Base-by-base conservation (phyloP, 352 stramenopile species). In the Phytophthora palmivora region DNA sequence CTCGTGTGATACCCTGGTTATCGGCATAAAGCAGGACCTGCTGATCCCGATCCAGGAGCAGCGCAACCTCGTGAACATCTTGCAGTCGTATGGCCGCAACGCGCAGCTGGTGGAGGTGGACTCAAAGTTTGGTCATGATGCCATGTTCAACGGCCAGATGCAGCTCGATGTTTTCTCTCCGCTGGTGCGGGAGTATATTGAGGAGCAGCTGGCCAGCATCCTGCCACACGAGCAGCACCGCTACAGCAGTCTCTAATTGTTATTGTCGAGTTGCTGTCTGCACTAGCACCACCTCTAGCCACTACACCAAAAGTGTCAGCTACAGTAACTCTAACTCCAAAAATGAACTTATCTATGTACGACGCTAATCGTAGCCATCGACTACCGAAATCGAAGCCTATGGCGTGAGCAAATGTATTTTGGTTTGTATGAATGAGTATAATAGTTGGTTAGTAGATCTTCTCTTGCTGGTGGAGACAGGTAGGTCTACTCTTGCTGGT, bases 101-200 rank as follows among this genome's bases (percentile, higher is more conserved):
- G 79, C 77, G 42, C 64, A 78, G 44, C 73, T 96, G 3, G 74
- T 92, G 10, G 76, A 92, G 30, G 73, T 97, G 34, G 75, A 94
- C 68, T 95, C 82, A 10, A 94, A 91, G 56, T 96, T 90, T 38
- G 89, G 89, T 26, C 89, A 97, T 63, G 89, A 96, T 58, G 63
- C 89, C 43, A 95, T 97, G 84, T 94, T 97, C 70, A 80, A 92
- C 54, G 61, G 54, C 0, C 84, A 91, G 58, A 91, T 93, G 80
- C 81, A 96, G 61, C 69, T 82, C 14, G 83, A 92, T 46, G 73
- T 92, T 15, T 91, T 95, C 56, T 69, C 81, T 19, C 73, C 83
- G 30, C 62, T 94, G 6, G 72, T 95, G 15, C 78, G 81, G 33
- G 74, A 91, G 24, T 89, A 83, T 63, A 57, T 94, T 19, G 84